Evolutionary conservation across 1,139 yeast species (phyloP).

Genomic region (Pneumocystis sp.): DNA sequence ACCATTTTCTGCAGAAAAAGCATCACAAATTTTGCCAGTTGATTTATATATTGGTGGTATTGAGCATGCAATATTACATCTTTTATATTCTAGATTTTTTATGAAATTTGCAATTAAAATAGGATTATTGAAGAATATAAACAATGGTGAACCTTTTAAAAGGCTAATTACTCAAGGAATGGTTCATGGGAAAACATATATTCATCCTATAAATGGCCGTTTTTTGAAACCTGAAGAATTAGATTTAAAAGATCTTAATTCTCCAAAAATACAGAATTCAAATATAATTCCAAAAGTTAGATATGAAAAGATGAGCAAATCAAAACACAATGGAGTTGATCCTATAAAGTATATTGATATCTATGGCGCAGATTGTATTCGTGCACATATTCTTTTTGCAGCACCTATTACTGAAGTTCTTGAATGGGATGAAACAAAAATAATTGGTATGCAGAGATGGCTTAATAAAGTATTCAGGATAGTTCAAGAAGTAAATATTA

Average conservation of each 20-base stretch:
- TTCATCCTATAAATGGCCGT: conserved; percentile 55
- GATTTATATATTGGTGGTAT: conserved; percentile 89
- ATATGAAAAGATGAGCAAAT: conserved; percentile 90
- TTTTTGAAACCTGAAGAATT: conserved; percentile 68
- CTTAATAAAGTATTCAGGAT: conserved; percentile 39
- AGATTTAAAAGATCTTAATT: conserved; percentile 22
- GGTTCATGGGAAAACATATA: conserved; percentile 85
- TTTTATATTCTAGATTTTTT: conserved; percentile 70
- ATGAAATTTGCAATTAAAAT: conserved; percentile 57
- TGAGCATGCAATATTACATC: conserved; percentile 88
- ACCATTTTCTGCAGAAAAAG: conserved; percentile 43
- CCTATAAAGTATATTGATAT: conserved; percentile 60
- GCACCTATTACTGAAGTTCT: conserved; percentile 75
- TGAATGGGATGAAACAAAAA: conserved; percentile 81
- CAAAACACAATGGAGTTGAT: conserved; percentile 86
- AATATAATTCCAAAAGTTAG: conserved; percentile 41
- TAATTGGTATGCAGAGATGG: conserved; percentile 82
- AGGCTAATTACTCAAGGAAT: conserved; percentile 84
- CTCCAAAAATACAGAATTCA: conserved; percentile 35
- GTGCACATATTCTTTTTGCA: conserved; percentile 87
- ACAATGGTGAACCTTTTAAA: conserved; percentile 63
- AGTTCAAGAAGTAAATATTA: conserved; percentile 11
- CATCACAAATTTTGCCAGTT: conserved; percentile 54
- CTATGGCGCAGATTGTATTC: conserved; percentile 87
- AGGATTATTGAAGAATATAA: conserved; percentile 29